Evolutionary conservation across 257 asterid species (phyloP).

Genomic region (Solanum ahanhuiri): DNA sequence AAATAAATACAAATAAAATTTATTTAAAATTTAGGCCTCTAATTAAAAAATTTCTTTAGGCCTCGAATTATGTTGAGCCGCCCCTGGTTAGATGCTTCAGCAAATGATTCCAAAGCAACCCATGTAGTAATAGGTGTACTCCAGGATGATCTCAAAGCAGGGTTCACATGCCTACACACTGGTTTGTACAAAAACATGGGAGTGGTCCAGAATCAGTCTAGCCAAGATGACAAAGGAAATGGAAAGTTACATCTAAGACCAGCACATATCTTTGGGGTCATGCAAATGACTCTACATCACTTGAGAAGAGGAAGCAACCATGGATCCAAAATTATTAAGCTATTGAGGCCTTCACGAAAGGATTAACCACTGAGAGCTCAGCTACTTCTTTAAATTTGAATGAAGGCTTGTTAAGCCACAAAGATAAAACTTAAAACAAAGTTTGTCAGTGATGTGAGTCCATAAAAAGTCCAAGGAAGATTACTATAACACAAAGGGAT

Average conservation of each 20-base stretch:
- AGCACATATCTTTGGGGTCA: background rate
- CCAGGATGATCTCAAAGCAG: no score
- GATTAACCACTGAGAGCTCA: background rate
- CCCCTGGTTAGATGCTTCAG: no score
- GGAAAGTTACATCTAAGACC: no score
- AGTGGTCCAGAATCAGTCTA: no score
- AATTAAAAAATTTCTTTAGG: no score
- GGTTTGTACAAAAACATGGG: background rate
- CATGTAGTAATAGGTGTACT: no score
- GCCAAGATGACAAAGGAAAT: background rate
- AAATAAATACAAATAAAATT: no score
- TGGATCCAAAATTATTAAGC: background rate
- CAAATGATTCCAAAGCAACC: no score
- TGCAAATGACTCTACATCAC: background rate
- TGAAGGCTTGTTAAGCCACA: background rate
- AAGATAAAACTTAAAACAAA: background rate
- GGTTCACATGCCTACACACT: no score
- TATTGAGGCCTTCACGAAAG: background rate
- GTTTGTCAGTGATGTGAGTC: background rate
- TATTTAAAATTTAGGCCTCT: no score
- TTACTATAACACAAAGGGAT: background rate
- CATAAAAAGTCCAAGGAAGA: background rate
- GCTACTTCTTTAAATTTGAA: background rate
- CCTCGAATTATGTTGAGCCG: no score
- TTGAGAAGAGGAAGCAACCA: background rate